Evolutionary conservation across 139 green algal genomes (phyloP).

Genomic region (Chlamydomonas urium): DNA sequence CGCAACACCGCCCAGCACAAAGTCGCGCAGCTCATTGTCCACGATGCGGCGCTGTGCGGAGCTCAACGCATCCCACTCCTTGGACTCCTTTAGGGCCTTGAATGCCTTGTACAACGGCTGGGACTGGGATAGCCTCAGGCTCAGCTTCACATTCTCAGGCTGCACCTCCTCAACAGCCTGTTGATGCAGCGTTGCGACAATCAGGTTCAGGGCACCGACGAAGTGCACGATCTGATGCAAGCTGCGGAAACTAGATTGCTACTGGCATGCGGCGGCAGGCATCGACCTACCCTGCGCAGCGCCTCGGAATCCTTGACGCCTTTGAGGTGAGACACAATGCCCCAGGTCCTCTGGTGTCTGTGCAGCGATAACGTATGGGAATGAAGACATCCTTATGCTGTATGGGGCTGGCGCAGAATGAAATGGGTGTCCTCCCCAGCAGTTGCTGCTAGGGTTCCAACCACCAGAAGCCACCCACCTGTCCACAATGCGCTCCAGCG

Average conservation of each 20-base stretch:
- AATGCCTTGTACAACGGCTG: constrained; percentile 64
- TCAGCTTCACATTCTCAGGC: constrained; percentile 84
- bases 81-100: constrained; percentile 38
- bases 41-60: constrained; percentile 74
- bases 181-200: no score
- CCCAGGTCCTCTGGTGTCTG: constrained; percentile 75
- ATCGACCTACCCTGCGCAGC: constrained; percentile 63
- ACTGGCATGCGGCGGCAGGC: no score
- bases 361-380: no score
- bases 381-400: no score
- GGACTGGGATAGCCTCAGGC: constrained; percentile 74
- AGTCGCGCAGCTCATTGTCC: constrained; percentile 85
- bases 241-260: no score
- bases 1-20: constrained; percentile 83
- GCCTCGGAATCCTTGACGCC: constrained; percentile 85
- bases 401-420: no score
- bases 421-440: no score
- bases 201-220: no score
- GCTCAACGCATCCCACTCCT: constrained; percentile 3
- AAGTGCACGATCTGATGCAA: no score
- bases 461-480: no score
- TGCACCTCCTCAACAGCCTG: constrained; percentile 90
- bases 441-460: no score
- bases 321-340: constrained; percentile 92
- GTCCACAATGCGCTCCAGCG: constrained; percentile 83